phyloP scores from a whole-genome alignment of 1,284 basidiomycete species.

The Moesziomyces sp. region DNA sequence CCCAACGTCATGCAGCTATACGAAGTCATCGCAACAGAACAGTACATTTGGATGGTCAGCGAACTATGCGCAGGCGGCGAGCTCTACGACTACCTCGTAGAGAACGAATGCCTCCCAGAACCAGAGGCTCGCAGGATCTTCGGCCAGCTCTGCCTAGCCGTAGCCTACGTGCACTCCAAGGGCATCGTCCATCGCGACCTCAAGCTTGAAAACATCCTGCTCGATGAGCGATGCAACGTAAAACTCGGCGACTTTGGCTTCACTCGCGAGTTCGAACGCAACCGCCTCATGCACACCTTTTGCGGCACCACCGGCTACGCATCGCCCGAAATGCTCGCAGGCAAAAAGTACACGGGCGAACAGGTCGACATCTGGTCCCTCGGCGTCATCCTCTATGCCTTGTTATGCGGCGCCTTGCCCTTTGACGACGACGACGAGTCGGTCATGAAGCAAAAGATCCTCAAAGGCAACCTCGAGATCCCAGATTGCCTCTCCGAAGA shows the following conservation, averaged over 20 bases:
- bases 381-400: constrained; percentile 92
- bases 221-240: constrained; percentile 69
- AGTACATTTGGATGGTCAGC: constrained; percentile 93
- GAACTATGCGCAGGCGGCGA: constrained; percentile 92
- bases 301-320: constrained; percentile 97
- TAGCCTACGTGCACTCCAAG: constrained; percentile 68
- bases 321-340: constrained; percentile 91
- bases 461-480: constrained; percentile 87
- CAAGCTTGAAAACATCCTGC: constrained; percentile 72
- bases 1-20: constrained; percentile 94
- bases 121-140: constrained; percentile 67
- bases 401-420: constrained; percentile 91
- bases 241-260: constrained; percentile 93
- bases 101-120: constrained; percentile 65
- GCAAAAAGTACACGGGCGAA: constrained; percentile 89
- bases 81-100: constrained; percentile 70
- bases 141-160: constrained; percentile 69
- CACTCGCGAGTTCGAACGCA: constrained; percentile 89
- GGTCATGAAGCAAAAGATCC: constrained; percentile 87
- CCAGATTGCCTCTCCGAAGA: constrained; percentile 84
- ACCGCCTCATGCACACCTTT: constrained; percentile 87
- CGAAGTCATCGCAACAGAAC: constrained; percentile 96
- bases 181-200: constrained; percentile 70
- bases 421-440: constrained; percentile 96
- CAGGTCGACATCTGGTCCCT: constrained; percentile 98